phyloP scores from a whole-genome alignment of 257 asterid species.

The Verbascum thapsus region DNA sequence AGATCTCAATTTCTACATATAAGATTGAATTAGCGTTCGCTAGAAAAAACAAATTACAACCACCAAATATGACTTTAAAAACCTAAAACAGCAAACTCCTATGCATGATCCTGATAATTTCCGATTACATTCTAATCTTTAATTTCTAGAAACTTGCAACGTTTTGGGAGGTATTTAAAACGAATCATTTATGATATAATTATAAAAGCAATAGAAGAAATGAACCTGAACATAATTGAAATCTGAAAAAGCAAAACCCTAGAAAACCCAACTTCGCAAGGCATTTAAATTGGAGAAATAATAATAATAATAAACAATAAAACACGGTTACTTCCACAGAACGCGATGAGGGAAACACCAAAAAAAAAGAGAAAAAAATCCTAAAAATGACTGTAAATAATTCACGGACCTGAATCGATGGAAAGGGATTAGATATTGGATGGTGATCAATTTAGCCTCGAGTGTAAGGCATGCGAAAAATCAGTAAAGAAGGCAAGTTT shows the following conservation, averaged over 20 bases:
- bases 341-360: background rate
- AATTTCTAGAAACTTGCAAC: slow-evolving; percentile 12
- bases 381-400: slow-evolving; percentile 12
- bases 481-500: slow-evolving; percentile 34
- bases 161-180: background rate
- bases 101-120: background rate
- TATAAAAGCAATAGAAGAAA: slow-evolving; percentile 30
- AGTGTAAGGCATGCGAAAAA: slow-evolving; percentile 41
- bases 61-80: slow-evolving; percentile 5
- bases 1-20: background rate
- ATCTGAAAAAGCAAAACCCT: slow-evolving; percentile 48
- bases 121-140: background rate
- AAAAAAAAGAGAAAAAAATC: background rate
- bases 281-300: slow-evolving; percentile 24
- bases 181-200: slow-evolving; percentile 12
- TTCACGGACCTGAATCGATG: slow-evolving; percentile 53
- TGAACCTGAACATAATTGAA: slow-evolving; percentile 55
- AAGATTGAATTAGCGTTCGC: slow-evolving; percentile 9
- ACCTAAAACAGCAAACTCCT: background rate
- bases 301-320: no score
- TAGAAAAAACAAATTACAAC: slow-evolving; percentile 5
- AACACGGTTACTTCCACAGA: slow-evolving; percentile 12
- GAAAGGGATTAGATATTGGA: slow-evolving; percentile 38
- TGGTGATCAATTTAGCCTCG: slow-evolving; percentile 37
- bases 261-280: slow-evolving; percentile 31